Percentiles rank a stretch among this genome's conserved stretches.
Evolutionary conservation across 345 rosid species (phyloP).

Genomic region (Pistacia vera): DNA sequence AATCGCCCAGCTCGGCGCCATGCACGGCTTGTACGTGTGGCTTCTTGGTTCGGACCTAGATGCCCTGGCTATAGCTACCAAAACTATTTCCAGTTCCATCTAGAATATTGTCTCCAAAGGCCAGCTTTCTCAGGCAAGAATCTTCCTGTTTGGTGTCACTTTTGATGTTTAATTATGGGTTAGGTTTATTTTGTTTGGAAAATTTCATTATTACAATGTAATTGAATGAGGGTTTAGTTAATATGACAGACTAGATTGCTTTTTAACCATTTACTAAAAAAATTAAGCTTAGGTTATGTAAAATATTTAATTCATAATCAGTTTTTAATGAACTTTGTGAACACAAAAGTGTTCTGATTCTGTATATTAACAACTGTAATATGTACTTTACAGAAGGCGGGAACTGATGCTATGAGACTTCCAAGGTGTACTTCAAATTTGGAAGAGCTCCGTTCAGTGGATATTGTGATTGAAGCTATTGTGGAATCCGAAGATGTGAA

Average conservation of each 20-base stretch:
- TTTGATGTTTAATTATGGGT: neutral
- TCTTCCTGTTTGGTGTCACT: neutral
- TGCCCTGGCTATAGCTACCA: slow-evolving; percentile 64
- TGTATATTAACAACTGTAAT: neutral
- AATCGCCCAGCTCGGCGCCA: slow-evolving; percentile 83
- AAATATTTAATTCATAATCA: no score
- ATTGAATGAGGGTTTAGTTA: neutral
- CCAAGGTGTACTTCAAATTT: slow-evolving; percentile 57
- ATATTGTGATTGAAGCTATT: slow-evolving; percentile 82
- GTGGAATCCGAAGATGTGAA: slow-evolving; percentile 83
- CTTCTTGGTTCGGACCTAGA: slow-evolving; percentile 61
- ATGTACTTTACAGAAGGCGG: slow-evolving; percentile 45
- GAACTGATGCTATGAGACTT: slow-evolving; percentile 60
- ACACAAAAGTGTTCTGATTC: neutral
- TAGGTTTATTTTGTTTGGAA: neutral
- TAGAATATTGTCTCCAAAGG: slow-evolving; percentile 71
- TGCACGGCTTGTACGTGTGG: slow-evolving; percentile 63
- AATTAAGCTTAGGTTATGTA: neutral
- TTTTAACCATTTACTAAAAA: neutral
- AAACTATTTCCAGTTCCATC: slow-evolving; percentile 55
- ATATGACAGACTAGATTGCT: no score
- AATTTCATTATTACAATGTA: neutral
- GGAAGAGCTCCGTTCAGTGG: slow-evolving; percentile 58
- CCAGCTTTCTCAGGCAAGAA: slow-evolving; percentile 50
- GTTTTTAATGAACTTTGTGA: no score